Conservation (phyloP, 108 stramenopile genomes). For the Nannochloropsis oceanica region DNA sequence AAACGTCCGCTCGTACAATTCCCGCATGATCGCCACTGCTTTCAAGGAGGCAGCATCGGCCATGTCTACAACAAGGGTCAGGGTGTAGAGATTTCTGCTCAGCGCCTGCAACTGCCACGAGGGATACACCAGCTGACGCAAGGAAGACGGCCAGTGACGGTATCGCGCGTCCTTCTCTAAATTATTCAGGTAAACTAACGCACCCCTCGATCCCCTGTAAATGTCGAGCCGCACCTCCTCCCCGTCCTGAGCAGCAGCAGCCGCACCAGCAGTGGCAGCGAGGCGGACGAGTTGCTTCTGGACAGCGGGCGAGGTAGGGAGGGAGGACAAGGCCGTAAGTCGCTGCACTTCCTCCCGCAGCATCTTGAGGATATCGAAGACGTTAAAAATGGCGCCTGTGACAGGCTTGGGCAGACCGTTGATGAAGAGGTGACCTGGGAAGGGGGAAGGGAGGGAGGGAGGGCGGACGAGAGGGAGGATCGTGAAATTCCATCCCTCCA, state of each 20-base stretch:
- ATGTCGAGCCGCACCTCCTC: constrained; percentile 8
- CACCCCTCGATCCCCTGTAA: background rate
- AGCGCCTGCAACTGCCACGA: constrained; percentile 31
- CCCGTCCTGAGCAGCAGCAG: background rate
- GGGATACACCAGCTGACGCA: constrained; percentile 27
- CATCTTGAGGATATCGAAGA: constrained; percentile 24
- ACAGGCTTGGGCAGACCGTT: constrained; percentile 25
- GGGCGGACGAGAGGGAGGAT: background rate
- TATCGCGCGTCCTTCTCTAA: constrained; percentile 38
- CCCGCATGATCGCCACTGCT: background rate
- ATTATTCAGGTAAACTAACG: constrained; percentile 41
- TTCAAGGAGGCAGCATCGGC: background rate
- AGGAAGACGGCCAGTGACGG: constrained; percentile 12
- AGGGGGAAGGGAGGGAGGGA: background rate
- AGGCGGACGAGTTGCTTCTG: background rate
- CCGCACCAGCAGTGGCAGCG: background rate
- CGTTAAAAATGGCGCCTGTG: constrained; percentile 33
- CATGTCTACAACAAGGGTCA: constrained; percentile 30
- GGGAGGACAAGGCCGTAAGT: background rate
- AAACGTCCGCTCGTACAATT: background rate
- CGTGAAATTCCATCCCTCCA: background rate
- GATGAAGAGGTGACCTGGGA: constrained; percentile 21
- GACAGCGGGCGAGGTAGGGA: background rate
- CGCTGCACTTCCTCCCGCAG: constrained; percentile 16
- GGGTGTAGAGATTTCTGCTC: constrained; percentile 35